Conservation (phyloP, 257 asterid genomes). For the Dorcoceras hygrometricum region DNA sequence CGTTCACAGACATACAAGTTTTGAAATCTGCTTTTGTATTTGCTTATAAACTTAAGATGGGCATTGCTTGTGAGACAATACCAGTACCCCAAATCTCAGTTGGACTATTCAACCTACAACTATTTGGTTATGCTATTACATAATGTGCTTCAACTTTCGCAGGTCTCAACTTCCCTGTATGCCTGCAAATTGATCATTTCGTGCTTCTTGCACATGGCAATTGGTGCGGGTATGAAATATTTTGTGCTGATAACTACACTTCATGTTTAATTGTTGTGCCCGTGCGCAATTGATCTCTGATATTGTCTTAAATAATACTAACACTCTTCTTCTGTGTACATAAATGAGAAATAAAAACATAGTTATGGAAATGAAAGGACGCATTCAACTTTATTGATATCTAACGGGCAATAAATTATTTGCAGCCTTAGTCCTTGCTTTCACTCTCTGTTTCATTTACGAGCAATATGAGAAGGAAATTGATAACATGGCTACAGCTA, state of each 20-base stretch:
- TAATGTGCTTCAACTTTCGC: constrained; percentile 24
- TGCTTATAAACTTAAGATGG: constrained; percentile 1
- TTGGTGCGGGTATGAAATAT: constrained; percentile 63
- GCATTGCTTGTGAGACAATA: neutral
- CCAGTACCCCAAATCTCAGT: neutral
- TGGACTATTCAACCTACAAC: neutral
- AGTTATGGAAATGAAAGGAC: neutral
- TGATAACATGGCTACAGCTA: constrained; percentile 37
- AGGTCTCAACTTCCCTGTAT: constrained; percentile 61
- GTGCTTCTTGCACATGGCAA: constrained; percentile 41
- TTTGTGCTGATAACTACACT: neutral
- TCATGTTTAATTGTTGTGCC: no score
- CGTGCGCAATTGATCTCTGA: no score
- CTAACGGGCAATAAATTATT: constrained; percentile 19
- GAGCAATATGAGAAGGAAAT: constrained; percentile 89
- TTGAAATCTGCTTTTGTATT: neutral
- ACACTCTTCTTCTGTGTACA: no score
- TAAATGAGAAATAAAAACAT: no score
- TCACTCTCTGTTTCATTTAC: constrained; percentile 61
- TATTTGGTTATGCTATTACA: neutral
- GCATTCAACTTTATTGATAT: neutral
- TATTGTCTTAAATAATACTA: no score
- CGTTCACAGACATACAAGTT: neutral
- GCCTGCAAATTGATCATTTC: constrained; percentile 56
- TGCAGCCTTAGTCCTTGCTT: constrained; percentile 70